These are phyloP conservation scores for Microsporum canis DNA, from an alignment of 2,329 filamentous ascomycete species.

Conservation along the genomic window DNA sequence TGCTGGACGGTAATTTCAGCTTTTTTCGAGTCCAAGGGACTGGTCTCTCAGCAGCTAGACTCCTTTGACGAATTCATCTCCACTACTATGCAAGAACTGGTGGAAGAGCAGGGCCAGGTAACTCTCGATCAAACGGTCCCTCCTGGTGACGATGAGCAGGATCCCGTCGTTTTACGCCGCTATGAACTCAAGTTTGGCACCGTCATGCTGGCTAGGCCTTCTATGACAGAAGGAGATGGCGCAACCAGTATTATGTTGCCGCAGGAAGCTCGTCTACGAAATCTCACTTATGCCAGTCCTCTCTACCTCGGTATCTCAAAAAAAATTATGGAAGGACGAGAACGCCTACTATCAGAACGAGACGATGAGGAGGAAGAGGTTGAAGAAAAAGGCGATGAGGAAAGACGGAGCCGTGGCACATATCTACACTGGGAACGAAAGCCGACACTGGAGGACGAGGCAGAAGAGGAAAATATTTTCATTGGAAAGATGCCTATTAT, in stretches of 20 bases:
- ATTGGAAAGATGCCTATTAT: slow-evolving; percentile 95
- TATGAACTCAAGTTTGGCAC: slow-evolving; percentile 93
- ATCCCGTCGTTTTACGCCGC: slow-evolving; percentile 72
- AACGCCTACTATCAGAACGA: slow-evolving; percentile 61
- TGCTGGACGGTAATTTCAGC: slow-evolving; percentile 97
- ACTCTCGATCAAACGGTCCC: slow-evolving; percentile 90
- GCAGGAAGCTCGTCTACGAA: slow-evolving; percentile 89
- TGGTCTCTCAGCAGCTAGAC: slow-evolving; percentile 94
- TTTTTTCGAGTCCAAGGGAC: slow-evolving; percentile 90
- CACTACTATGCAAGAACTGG: slow-evolving; percentile 86
- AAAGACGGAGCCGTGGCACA: slow-evolving; percentile 35
- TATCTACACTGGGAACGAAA: slow-evolving; percentile 40
- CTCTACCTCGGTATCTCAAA: slow-evolving; percentile 83
- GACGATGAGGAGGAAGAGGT: slow-evolving; percentile 40
- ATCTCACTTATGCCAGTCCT: slow-evolving; percentile 87
- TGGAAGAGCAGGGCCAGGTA: slow-evolving; percentile 81
- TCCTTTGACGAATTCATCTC: slow-evolving; percentile 97
- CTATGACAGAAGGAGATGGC: slow-evolving; percentile 87
- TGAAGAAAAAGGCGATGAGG: slow-evolving; percentile 38
- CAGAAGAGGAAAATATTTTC: slow-evolving; percentile 64
- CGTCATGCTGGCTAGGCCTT: slow-evolving; percentile 77
- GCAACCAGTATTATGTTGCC: slow-evolving; percentile 75
- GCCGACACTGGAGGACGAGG: slow-evolving; percentile 37
- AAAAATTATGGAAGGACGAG: slow-evolving; percentile 70
- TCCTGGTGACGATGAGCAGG: slow-evolving; percentile 56